Percentiles rank a stretch among this genome's conserved stretches.
phyloP scores from a whole-genome alignment of 441 rosid genomes.

The Corymbia citriodora region DNA sequence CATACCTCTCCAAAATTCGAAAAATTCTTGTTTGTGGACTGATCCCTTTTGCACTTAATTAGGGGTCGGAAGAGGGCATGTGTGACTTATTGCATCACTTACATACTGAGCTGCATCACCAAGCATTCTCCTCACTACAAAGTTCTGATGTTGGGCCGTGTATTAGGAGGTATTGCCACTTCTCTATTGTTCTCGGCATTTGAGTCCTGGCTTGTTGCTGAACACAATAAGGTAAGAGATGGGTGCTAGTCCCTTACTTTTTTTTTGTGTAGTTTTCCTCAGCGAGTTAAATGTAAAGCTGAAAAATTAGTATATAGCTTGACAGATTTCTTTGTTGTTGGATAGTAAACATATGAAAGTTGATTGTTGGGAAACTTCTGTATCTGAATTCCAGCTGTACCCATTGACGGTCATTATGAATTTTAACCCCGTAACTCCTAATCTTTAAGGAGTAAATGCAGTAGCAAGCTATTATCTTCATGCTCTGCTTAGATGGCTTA shows the following conservation, averaged over 20 bases:
- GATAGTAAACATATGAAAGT: neutral
- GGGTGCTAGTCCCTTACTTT: neutral
- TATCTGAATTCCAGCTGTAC: neutral
- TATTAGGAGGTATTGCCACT: constrained; percentile 96
- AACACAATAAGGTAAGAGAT: constrained; percentile 79
- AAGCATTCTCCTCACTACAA: constrained; percentile 93
- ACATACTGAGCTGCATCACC: constrained; percentile 89
- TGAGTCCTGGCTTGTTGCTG: constrained; percentile 99
- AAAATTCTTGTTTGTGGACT: neutral
- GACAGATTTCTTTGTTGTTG: neutral
- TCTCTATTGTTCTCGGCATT: constrained; percentile 93
- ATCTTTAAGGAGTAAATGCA: neutral
- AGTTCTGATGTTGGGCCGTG: constrained; percentile 88
- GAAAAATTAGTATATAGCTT: neutral
- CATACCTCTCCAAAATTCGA: neutral
- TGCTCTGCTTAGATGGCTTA: neutral
- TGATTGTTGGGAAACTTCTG: neutral
- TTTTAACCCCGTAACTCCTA: neutral
- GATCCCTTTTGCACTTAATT: neutral
- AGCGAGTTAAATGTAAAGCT: neutral
- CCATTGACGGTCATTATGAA: neutral
- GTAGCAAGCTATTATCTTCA: neutral
- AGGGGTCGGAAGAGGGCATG: constrained; percentile 98
- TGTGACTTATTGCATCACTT: constrained; percentile 82
- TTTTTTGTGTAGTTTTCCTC: neutral